Evolutionary conservation across 495 filamentous ascomycete species (phyloP), one percentile per base, ranked within the genome.

Genomic region (Sphaerosporella brunnea): DNA sequence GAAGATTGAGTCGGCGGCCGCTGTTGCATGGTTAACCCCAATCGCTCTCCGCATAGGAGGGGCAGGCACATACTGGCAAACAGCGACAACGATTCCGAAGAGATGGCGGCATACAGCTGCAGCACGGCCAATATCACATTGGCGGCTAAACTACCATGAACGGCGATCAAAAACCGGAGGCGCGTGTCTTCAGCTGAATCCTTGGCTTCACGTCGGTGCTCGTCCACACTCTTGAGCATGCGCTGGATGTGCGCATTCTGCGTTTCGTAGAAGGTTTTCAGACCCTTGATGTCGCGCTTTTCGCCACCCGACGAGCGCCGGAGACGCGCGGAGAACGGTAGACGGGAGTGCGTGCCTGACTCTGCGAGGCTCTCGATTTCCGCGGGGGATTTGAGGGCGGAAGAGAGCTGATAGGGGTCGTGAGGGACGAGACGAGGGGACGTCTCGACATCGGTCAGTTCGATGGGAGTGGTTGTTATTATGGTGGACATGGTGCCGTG

Each of bases 1-100:
- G 66, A 97, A 97, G 53, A 97, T 72, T 20, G 88, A 79, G 64
- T 97, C 90, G 26, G 87, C 90, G 82, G 93, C 93, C 43, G 92
- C 54, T 56, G 43, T 24, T 36, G 30, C 24, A 5, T 13, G n/a
- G 24, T 28, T n/a, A 49, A 18, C 42, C 16, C 9, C 2, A 8
- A 37, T 32, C 28, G 13, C 28, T 15, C 13, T 20, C 36, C 36
- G 26, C n/a, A 25, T n/a, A n/a, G n/a, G n/a, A n/a, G n/a, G n/a
- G n/a, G 8, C 41, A 32, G 41, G 19, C 13, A 47, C 52, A 26
- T 18, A 53, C 51, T 97, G 4, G 90, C 94, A 69, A 96, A 94
- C 41, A 97, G 75, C 3, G 88, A 95, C 32, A 96, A 72, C 4
- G 85, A 94, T 18, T 78, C 75, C 1, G 85, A 93, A 0, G 83